Base-by-base conservation (phyloP, 2,329 filamentous ascomycete species). In the Ceratocystis harringtonii region DNA sequence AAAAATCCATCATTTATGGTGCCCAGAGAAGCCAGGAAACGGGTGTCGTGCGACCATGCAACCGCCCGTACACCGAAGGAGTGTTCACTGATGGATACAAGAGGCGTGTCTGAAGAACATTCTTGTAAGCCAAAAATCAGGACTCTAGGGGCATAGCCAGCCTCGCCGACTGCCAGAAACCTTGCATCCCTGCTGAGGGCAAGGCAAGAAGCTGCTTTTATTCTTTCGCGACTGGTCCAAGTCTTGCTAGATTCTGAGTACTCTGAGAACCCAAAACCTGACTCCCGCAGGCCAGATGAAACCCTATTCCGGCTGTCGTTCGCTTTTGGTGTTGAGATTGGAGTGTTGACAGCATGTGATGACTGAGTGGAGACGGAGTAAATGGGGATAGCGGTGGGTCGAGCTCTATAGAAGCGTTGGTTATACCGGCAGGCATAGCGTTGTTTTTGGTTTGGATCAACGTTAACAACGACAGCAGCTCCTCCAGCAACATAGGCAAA, bases 401-500 rank as follows among this genome's bases (percentile, higher is more conserved):
- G 84, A 50, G 92, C 94, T 72, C 91, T 85, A 77, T 90, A 97
- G 78, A 97, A 97, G 67, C 90, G 87, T 74, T 97, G 92, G 1
- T 81, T 82, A 71, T 81, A 83, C n/a, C 62, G 63, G 61, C 57
- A 63, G 43, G 66, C 50, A 25, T 67, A 65, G 22, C 55, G 63
- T 50, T 64, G 63, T 41, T 64, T 55, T 62, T 78, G 75, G 72
- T 88, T 80, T 63, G 85, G 83, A 69, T 90, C 84, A 63, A 96
- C 80, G 70, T 89, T 86, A 6, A 92, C 90, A 19, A 97, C 84
- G 0, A 99, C 90, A n/a, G 90, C 92, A 55, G 92, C 90, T 8
- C 91, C 94, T 65, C 94, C 94, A 7, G 94, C 92, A 69, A 91
- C 92, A 74, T 95, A 94, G 65, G 91, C 91, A 75, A 97, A 96